phyloP scores from a whole-genome alignment of 257 asterid genomes.

The Solanum dulcamara region DNA sequence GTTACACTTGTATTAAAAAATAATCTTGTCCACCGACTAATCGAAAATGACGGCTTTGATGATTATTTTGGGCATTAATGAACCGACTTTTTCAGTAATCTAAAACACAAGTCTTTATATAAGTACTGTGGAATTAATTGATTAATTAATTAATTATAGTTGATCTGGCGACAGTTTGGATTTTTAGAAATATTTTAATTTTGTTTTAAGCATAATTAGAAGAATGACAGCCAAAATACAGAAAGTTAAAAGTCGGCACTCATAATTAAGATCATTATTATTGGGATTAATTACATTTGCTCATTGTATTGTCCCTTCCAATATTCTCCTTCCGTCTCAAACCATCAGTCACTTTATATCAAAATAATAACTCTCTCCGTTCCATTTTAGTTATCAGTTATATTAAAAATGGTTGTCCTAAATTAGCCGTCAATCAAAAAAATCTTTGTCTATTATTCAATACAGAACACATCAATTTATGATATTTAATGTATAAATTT shows the following conservation, averaged over 20 bases:
- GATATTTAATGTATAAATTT: too few relatives aligned
- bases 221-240: background rate
- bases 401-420: too few relatives aligned
- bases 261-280: background rate
- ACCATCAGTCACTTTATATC: too few relatives aligned
- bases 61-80: background rate
- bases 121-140: conserved; percentile 2
- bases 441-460: too few relatives aligned
- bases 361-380: too few relatives aligned
- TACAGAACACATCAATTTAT: too few relatives aligned
- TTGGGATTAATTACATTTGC: background rate
- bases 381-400: too few relatives aligned
- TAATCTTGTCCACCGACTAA: conserved; percentile 30
- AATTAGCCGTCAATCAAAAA: too few relatives aligned
- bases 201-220: background rate
- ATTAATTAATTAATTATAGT: background rate
- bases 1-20: background rate
- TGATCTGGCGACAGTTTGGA: background rate
- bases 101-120: conserved; percentile 19
- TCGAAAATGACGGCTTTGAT: conserved; percentile 28
- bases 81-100: conserved; percentile 33
- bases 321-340: too few relatives aligned
- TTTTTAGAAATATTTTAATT: background rate
- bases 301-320: background rate
- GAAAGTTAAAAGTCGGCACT: background rate